Base-by-base conservation (phyloP, 192 early-diverging fungal species). In the Gigaspora rosea region DNA sequence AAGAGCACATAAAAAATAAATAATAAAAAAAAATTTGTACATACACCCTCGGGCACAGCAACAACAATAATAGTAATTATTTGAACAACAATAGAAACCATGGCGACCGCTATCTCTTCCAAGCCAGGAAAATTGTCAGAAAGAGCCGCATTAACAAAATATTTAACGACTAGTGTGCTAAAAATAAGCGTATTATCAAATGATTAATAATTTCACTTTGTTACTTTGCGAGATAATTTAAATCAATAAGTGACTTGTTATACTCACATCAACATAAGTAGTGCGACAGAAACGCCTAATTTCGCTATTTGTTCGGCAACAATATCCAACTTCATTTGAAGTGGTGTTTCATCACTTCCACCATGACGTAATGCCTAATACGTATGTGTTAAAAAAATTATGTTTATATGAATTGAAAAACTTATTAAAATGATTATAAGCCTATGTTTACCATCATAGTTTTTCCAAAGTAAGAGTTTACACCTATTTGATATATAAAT, bases 281-380 rank as follows among this genome's bases (percentile, higher is more conserved):
- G 73, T 12, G 96, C 93, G 74, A 90, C 91, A 71, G 86, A 89
- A 80, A 94, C 87, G 57, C 95, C 97, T 80, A 95, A 90, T 83
- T 96, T 96, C 77, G 95, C 96, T 80, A 99, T 99, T 80, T 92
- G 86, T 81, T 99, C 95, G 11, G 96, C 95, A 32, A 99, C 86
- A 49, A 85, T 81, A 48, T 93, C 92, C n/a, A 99, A 90, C 84
- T 98, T 97, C 67, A 84, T 73, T 87, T 99, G 97, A 58, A 99
- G 89, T 27, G 97, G 97, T 46, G 97, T 99, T 70, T 89, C 92
- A 71, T 95, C 91, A 32, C 81, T 80, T 74, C 89, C 82, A 6
- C 88, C 83, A 46, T 86, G 85, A 71, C 91, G 90, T 86, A 99
- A 90, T 1, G 94, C 75, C 72, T 74, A 62, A 62, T 32, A 20